Conservation (phyloP, 2,329 filamentous ascomycete species). For the Cadophora luteo-olivacea region DNA sequence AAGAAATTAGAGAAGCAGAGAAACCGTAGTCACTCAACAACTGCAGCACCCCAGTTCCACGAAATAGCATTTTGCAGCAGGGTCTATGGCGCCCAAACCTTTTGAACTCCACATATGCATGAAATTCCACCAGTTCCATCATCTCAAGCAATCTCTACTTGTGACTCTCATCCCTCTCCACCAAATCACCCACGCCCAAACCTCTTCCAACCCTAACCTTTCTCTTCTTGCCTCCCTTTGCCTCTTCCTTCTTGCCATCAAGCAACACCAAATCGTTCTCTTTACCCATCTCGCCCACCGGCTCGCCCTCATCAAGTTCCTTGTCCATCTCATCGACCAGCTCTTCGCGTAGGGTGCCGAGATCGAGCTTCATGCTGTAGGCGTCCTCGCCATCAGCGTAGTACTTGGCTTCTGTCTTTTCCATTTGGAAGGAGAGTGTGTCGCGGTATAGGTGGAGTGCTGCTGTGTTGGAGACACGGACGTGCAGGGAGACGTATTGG, state of each 20-base stretch:
- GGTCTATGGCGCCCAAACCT: slow-evolving; percentile 23
- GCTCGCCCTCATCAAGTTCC: slow-evolving; percentile 69
- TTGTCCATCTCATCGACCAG: slow-evolving; percentile 57
- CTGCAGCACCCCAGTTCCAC: background rate
- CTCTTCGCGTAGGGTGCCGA: slow-evolving; percentile 62
- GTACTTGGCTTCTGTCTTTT: slow-evolving; percentile 87
- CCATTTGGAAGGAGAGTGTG: slow-evolving; percentile 86
- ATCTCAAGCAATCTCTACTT: slow-evolving; percentile 36
- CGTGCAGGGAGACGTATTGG: slow-evolving; percentile 93
- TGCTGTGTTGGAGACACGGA: slow-evolving; percentile 90
- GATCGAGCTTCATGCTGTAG: slow-evolving; percentile 89
- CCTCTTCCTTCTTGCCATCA: slow-evolving; percentile 51
- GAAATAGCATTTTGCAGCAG: slow-evolving; percentile 1
- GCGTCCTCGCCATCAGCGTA: slow-evolving; percentile 98
- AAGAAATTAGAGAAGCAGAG: too few relatives aligned
- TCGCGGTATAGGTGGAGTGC: slow-evolving; percentile 92
- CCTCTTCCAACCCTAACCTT: slow-evolving; percentile 85
- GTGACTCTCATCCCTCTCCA: slow-evolving; percentile 72
- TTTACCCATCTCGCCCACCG: slow-evolving; percentile 68
- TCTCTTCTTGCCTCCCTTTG: slow-evolving; percentile 70
- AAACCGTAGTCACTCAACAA: background rate
- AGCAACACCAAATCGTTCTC: slow-evolving; percentile 50
- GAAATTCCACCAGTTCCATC: slow-evolving; percentile 1
- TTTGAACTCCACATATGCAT: slow-evolving; percentile 31
- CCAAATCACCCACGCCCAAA: slow-evolving; percentile 78